phyloP scores from a whole-genome alignment of 2,329 filamentous ascomycete genomes.

The Scortechinia acanthostroma region DNA sequence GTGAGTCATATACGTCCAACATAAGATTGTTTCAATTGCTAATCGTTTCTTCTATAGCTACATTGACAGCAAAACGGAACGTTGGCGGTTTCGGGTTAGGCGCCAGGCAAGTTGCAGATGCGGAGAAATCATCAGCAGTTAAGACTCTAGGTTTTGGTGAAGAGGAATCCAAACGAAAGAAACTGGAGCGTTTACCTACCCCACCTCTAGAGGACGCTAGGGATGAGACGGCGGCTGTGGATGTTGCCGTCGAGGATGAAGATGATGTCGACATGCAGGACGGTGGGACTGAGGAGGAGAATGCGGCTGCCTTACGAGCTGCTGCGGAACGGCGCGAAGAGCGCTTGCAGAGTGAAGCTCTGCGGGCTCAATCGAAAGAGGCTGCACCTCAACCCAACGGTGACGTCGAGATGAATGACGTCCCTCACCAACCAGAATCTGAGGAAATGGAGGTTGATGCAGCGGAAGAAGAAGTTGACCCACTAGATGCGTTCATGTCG shows the following conservation, averaged over 20 bases:
- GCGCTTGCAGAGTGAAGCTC: slow-evolving; percentile 28
- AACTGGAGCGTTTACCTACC: slow-evolving; percentile 82
- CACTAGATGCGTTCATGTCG: slow-evolving; percentile 95
- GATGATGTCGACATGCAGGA: slow-evolving; percentile 68
- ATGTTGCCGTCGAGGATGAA: slow-evolving; percentile 55
- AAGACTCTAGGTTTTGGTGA: slow-evolving; percentile 80
- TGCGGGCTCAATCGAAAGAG: slow-evolving; percentile 36
- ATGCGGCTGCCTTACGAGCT: slow-evolving; percentile 75
- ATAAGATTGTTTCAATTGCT: neutral
- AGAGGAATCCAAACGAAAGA: slow-evolving; percentile 78
- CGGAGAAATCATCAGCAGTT: slow-evolving; percentile 61
- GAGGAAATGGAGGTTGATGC: slow-evolving; percentile 16
- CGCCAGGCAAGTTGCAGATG: slow-evolving; percentile 43
- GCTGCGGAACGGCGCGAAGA: slow-evolving; percentile 80
- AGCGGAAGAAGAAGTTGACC: slow-evolving; percentile 73
- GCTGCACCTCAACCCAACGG: slow-evolving; percentile 12
- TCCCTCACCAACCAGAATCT: slow-evolving; percentile 4
- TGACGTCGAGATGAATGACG: slow-evolving; percentile 13
- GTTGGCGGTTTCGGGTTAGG: slow-evolving; percentile 75
- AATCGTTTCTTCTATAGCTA: slow-evolving; percentile 2
- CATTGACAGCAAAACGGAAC: slow-evolving; percentile 62
- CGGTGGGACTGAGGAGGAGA: slow-evolving; percentile 78
- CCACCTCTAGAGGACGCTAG: slow-evolving; percentile 54
- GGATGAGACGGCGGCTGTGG: slow-evolving; percentile 49
- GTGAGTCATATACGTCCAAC: slow-evolving; percentile 8